Evolutionary conservation across 106 monocot genomes (phyloP).

Genomic region (Dendrobium catenatum): DNA sequence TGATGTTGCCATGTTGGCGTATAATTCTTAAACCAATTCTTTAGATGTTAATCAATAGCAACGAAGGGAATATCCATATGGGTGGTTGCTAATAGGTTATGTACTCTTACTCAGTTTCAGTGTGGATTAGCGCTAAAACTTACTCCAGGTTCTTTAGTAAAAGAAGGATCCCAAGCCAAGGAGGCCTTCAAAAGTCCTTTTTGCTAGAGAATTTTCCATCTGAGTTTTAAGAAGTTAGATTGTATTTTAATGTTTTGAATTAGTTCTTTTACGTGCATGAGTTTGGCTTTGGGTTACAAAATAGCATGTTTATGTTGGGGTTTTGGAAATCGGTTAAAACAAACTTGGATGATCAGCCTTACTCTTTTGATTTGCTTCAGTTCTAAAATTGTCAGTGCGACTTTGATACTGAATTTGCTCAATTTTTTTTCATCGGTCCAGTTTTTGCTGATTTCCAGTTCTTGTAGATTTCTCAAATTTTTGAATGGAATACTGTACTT

Average conservation of each 20-base stretch:
- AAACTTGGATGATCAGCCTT: neutral
- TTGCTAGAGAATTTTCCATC: neutral
- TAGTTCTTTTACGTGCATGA: neutral
- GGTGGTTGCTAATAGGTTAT: no score
- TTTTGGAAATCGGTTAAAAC: neutral
- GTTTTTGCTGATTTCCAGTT: neutral
- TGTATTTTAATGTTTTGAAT: neutral
- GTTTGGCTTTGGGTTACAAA: neutral
- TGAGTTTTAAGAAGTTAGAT: neutral
- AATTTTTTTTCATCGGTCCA: neutral
- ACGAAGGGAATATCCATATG: no score
- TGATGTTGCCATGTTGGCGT: neutral
- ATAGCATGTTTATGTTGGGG: neutral
- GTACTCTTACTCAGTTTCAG: no score
- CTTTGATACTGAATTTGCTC: neutral
- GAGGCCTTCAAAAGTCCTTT: no score
- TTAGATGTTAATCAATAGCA: no score
- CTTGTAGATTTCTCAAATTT: neutral
- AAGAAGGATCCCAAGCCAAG: no score
- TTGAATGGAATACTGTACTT: neutral
- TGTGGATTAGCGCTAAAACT: no score
- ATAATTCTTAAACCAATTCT: no score
- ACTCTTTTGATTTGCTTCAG: neutral
- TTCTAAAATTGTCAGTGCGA: neutral
- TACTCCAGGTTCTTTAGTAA: no score